Percentiles rank a stretch among this genome's conserved stretches.
Evolutionary conservation across 1,284 basidiomycete genomes (phyloP).

Genomic region (Baeospora myosura): DNA sequence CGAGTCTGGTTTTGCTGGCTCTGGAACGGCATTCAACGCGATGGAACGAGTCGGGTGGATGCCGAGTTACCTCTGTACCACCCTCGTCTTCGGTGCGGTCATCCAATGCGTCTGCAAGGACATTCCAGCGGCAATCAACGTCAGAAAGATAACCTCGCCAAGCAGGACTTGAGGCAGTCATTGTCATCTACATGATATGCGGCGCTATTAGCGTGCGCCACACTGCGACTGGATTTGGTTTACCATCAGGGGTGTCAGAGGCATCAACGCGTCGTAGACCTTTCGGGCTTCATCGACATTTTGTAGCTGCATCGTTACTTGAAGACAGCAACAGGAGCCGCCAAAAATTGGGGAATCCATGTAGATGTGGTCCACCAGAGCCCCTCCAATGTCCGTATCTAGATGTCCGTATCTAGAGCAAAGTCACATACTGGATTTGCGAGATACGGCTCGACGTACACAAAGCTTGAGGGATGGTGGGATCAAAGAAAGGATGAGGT

Average conservation of each 20-base stretch:
- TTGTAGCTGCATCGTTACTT: constrained; percentile 96
- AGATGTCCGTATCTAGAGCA: constrained; percentile 11
- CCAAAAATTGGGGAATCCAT: constrained; percentile 99
- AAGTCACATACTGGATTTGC: constrained; percentile 4
- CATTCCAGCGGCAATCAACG: constrained; percentile 97
- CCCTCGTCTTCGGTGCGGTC: constrained; percentile 94
- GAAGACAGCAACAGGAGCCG: constrained; percentile 98
- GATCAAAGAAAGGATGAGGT: constrained; percentile 84
- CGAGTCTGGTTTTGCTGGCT: too few relatives aligned
- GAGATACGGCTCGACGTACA: constrained; percentile 1
- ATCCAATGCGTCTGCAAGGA: constrained; percentile 94
- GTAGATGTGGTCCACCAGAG: constrained; percentile 88
- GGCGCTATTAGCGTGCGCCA: constrained; percentile 2
- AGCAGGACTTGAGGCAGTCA: constrained; percentile 90
- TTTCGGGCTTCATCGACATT: constrained; percentile 87
- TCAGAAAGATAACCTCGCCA: constrained; percentile 95
- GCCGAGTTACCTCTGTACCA: constrained; percentile 60
- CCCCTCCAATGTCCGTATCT: constrained; percentile 87
- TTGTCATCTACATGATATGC: constrained; percentile 61
- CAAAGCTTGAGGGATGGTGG: constrained; percentile 68
- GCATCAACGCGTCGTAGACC: constrained; percentile 92
- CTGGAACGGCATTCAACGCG: too few relatives aligned
- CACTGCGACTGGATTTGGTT: constrained; percentile 17
- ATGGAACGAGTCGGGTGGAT: too few relatives aligned
- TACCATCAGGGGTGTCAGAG: constrained; percentile 91